Base-by-base conservation (phyloP, 2,329 filamentous ascomycete species). In the Aspergillus japonicus region DNA sequence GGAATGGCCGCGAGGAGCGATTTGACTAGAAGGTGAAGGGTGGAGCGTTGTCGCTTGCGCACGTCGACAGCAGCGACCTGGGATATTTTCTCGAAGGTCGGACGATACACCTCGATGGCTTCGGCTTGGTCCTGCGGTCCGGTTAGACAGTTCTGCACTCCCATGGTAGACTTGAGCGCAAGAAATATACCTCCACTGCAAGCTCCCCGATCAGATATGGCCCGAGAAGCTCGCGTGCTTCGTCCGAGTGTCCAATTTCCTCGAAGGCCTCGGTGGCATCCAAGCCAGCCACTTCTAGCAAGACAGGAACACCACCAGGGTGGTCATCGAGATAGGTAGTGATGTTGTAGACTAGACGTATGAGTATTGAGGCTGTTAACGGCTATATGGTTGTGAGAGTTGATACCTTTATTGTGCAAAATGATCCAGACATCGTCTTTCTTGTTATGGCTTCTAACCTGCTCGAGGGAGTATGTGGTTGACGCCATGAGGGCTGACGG, bases 291-390 rank as follows among this genome's bases (percentile, higher is more conserved):
- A 76, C 67, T 54, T 79, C 73, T 16, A 74, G 51, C 3, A 80
- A 65, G 19, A 77, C 64, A 2, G 76, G 76, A 35, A 60, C 65
- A 7, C 78, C 78, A n/a, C 75, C 75, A 1, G 86, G 86, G 62
- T 88, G 86, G 57, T 87, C 84, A 39, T 82, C 72, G 1, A 84
- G 62, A 60, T 87, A 87, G 48, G 81, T 79, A 1, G 84, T 81
- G 14, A 86, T 75, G 71, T 87, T 76, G 33, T 35, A 35, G 33
- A 35, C 33, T 35, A 35, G 12, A 35, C 14, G 33, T 35, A 10
- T 35, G 33, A 35, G 33, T 35, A 35, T 16, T 5, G 14, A 10
- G 12, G 12, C 16, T 35, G 12, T 16, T 12, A 35, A 35, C 12
- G 12, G 33, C 33, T 5, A 35, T 12, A 35, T 35, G 33, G 12